phyloP scores from a whole-genome alignment of 2,329 filamentous ascomycete genomes.

The Monosporascus sp. region DNA sequence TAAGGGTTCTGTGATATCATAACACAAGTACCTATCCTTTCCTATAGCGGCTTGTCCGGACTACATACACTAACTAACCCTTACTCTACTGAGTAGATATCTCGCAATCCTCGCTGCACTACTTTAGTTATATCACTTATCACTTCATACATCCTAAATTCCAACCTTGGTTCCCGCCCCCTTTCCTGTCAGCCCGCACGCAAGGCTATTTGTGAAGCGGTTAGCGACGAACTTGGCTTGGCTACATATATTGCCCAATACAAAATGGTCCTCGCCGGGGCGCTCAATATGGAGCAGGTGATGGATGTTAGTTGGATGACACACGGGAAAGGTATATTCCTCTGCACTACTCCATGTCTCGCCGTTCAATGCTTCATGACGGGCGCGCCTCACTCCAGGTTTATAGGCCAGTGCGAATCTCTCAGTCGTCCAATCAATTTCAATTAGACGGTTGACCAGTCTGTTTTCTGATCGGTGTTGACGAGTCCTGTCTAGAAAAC shows the following conservation, averaged over 20 bases:
- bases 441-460: too few species aligned
- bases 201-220: not conserved
- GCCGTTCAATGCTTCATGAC: not conserved
- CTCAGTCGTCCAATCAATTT: too few species aligned
- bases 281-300: slow-evolving; percentile 65
- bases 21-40: not conserved
- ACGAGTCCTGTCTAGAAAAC: slow-evolving; percentile 13
- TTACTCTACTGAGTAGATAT: not conserved
- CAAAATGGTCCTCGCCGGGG: not conserved
- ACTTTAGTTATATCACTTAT: not conserved
- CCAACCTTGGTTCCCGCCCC: not conserved
- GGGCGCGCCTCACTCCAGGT: too few species aligned
- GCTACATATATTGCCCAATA: too few species aligned
- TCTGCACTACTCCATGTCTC: not conserved
- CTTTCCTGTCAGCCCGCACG: not conserved
- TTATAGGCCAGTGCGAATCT: too few species aligned
- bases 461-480: too few species aligned
- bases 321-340: slow-evolving; percentile 71
- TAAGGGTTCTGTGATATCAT: not conserved
- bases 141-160: not conserved
- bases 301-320: slow-evolving; percentile 88
- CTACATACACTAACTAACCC: not conserved
- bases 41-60: not conserved
- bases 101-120: not conserved
- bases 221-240: too few species aligned